Percentiles rank a stretch among this genome's conserved stretches.
These are phyloP conservation scores for Lecanicillium sp. DNA, from an alignment of 2,329 filamentous ascomycete genomes.

Conservation along the genomic window DNA sequence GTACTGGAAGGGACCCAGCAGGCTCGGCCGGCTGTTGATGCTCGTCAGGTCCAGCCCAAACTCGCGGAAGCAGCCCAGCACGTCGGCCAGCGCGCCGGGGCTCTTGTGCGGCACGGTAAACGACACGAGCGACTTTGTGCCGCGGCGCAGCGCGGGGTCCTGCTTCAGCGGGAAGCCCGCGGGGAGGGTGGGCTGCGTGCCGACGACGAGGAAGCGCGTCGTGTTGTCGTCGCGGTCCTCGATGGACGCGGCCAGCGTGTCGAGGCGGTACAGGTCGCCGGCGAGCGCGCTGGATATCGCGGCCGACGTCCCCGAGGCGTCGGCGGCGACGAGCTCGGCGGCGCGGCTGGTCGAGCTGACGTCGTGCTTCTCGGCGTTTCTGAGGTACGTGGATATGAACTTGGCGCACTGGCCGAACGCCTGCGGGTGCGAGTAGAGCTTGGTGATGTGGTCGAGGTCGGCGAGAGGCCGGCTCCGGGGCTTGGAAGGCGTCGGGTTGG, in stretches of 20 bases:
- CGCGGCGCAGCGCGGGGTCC: conserved; percentile 21
- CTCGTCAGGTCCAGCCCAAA: conserved; percentile 77
- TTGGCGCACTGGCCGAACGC: conserved; percentile 84
- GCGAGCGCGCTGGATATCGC: conserved; percentile 76
- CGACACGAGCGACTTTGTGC: conserved; percentile 67
- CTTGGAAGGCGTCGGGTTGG: conserved; percentile 37
- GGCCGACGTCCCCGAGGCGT: conserved; percentile 54
- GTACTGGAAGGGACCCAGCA: conserved; percentile 75
- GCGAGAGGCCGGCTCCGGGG: conserved; percentile 42
- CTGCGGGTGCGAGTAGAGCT: conserved; percentile 89
- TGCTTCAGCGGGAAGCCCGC: conserved; percentile 23
- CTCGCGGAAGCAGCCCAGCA: conserved; percentile 69
- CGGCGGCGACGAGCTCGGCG: conserved; percentile 66
- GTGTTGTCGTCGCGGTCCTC: conserved; percentile 71
- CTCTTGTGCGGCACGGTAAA: conserved; percentile 75
- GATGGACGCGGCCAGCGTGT: conserved; percentile 62
- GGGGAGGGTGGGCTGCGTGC: conserved; percentile 27
- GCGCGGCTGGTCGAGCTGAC: conserved; percentile 80
- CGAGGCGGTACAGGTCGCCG: conserved; percentile 59
- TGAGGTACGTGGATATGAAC: conserved; percentile 67
- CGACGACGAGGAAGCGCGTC: conserved; percentile 71
- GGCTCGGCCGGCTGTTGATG: conserved; percentile 80
- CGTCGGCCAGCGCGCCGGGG: conserved; percentile 78
- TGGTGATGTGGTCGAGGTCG: conserved; percentile 57
- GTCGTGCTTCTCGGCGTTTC: conserved; percentile 72